phyloP scores from a whole-genome alignment of 345 rosid species.

The Euphorbia tirucalli region DNA sequence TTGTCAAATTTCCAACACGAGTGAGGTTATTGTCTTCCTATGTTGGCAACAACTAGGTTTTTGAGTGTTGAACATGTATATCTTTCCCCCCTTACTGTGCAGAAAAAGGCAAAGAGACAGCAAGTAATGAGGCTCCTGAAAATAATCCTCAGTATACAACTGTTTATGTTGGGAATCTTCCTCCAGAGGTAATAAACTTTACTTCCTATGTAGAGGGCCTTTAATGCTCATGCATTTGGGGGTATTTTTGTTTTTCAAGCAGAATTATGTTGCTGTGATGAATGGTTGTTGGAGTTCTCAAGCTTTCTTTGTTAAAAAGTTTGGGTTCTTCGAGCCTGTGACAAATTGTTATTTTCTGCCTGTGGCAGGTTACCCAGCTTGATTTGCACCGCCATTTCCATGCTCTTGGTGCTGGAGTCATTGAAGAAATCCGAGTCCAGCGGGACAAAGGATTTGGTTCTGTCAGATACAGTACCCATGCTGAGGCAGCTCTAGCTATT shows the following conservation, averaged over 20 bases:
- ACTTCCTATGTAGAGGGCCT: background rate
- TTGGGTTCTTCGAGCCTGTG: background rate
- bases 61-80: constrained; percentile 7
- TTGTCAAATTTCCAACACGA: too few species aligned
- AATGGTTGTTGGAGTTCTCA: background rate
- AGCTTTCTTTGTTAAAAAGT: background rate
- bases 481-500: constrained; percentile 90
- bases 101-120: constrained; percentile 86
- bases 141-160: constrained; percentile 91
- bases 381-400: constrained; percentile 94
- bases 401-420: constrained; percentile 81
- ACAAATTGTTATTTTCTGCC: background rate
- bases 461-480: constrained; percentile 80
- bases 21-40: background rate
- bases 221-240: background rate
- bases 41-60: background rate
- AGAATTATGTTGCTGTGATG: background rate
- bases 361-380: constrained; percentile 71
- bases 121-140: constrained; percentile 80
- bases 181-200: constrained; percentile 65
- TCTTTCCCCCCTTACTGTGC: constrained; percentile 29
- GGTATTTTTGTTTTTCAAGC: background rate
- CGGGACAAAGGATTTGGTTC: constrained; percentile 97
- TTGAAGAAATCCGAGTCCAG: constrained; percentile 94
- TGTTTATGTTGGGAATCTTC: constrained; percentile 94